Conservation (phyloP, 1,139 yeast genomes). For the Meyerozyma guilliermondii region DNA sequence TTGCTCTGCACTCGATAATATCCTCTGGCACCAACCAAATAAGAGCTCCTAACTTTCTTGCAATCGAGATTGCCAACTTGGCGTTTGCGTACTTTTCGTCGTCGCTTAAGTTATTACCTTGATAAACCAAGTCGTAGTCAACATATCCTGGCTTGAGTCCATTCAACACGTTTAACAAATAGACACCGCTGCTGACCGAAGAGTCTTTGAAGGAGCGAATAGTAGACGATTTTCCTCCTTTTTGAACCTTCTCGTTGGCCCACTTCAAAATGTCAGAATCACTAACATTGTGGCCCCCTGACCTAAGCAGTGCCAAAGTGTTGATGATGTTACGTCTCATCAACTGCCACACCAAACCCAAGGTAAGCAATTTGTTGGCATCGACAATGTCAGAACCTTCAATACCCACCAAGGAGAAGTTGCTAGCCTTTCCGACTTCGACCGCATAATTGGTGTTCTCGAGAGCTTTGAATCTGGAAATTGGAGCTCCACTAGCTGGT, state of each 20-base stretch:
- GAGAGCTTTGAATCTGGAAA: conserved; percentile 88
- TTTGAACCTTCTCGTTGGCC: conserved; percentile 82
- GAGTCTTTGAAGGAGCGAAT: conserved; percentile 85
- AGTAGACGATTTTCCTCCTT: conserved; percentile 69
- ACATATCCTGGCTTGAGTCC: conserved; percentile 97
- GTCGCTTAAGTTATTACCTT: conserved; percentile 57
- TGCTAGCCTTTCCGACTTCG: conserved; percentile 87
- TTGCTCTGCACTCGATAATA: conserved; percentile 89
- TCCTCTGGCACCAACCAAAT: conserved; percentile 99
- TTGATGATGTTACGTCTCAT: conserved; percentile 93
- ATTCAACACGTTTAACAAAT: conserved; percentile 81
- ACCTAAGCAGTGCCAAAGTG: conserved; percentile 70
- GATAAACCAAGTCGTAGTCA: conserved; percentile 84
- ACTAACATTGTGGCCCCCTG: conserved; percentile 58
- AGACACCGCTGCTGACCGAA: conserved; percentile 69
- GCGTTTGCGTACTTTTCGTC: conserved; percentile 94
- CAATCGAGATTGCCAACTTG: conserved; percentile 93
- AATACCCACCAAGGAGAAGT: conserved; percentile 92
- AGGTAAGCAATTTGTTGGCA: conserved; percentile 82
- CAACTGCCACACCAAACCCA: conserved; percentile 98
- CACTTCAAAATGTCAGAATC: conserved; percentile 87
- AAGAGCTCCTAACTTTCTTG: conserved; percentile 95
- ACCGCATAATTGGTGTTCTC: conserved; percentile 97
- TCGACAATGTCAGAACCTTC: conserved; percentile 98
- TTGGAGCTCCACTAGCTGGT: conserved; percentile 64